Conservation (phyloP, 2,329 filamentous ascomycete species). For the Neopestalotiopsis rosae region DNA sequence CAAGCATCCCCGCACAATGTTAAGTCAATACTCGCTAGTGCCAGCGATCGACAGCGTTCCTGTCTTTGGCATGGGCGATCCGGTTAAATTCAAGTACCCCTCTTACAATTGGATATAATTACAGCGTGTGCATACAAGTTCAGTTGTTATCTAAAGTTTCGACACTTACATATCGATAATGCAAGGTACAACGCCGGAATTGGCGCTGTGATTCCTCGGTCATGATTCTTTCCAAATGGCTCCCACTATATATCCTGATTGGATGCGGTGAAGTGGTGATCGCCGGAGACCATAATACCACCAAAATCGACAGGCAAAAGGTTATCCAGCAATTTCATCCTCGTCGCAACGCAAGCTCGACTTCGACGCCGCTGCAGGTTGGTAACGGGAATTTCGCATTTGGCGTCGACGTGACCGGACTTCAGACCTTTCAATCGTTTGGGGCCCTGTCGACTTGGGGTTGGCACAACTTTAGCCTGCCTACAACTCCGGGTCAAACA, state of each 20-base stretch:
- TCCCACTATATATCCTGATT: conserved; percentile 16
- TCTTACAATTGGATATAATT: conserved; percentile 7
- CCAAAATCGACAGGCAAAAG: conserved; percentile 35
- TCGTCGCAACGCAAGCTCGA: conserved; percentile 50
- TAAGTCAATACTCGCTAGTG: conserved; percentile 12
- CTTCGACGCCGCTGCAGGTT: conserved; percentile 57
- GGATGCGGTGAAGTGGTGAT: conserved; percentile 16
- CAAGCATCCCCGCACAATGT: conserved; percentile 29
- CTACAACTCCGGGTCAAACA: conserved; percentile 43
- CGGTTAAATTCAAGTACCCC: conserved; percentile 27
- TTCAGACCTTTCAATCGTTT: conserved; percentile 52
- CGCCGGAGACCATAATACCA: conserved; percentile 13
- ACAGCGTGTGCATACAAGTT: neutral
- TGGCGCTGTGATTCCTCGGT: neutral
- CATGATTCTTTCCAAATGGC: conserved; percentile 17
- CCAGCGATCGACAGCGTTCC: conserved; percentile 21
- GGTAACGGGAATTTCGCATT: conserved; percentile 57
- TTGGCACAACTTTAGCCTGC: conserved; percentile 55
- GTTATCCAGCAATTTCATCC: conserved; percentile 51
- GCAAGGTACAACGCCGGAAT: neutral
- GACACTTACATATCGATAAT: neutral
- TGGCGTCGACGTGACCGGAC: conserved; percentile 50
- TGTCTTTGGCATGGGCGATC: conserved; percentile 12
- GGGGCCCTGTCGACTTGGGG: conserved; percentile 54
- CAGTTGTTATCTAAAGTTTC: neutral